Evolutionary conservation across 148 eudicot species (phyloP), one percentile per base, ranked within the genome.

Genomic region (Camellia granthamiana): DNA sequence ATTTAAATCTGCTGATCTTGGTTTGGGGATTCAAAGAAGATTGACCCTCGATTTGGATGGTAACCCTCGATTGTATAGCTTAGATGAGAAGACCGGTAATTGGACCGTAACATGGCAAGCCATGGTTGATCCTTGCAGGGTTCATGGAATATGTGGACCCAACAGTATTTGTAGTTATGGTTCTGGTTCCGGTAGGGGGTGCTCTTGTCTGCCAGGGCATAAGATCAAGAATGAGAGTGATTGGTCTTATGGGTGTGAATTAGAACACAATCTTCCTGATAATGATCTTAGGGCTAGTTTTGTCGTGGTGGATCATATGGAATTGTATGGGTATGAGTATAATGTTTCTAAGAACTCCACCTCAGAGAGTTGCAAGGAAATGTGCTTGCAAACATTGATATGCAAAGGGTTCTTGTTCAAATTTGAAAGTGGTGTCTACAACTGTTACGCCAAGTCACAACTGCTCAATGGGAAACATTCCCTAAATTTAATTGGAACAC

Each of bases 231-330:
- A 83, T 71, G 42, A 6, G 4, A 80, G 60, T 2, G 88, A 88
- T 73, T 87, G 85, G 89, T 71, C 81, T 44, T 56, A 73, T 15
- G 91, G 93, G 23, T 90, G 93, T 64, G 78, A 85, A 44, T 78
- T 9, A 1, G 38, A 30, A 30, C 38, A 30, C 38, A 30, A 30
- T 30, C 38, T 30, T 30, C 38, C 38, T 30, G 43, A 15, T 16
- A 51, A 63, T 19, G 51, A 16, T 49, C 30, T 30, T 30, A 67
- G 66, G 60, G 49, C 60, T 8, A 59, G 38, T 42, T 86, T 86
- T 58, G 11, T 77, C 13, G 30, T 74, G 49, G 41, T 86, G 15
- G 19, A 77, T 0, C 73, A 74, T 72, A 69, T 75, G 16, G 86
- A 85, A 44, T 79, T 80, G 2, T 82, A 74, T 60, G 90, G 87